Evolutionary conservation across 371 early-diverging fungal genomes (phyloP).

Genomic region (Haplosporangium sp.): DNA sequence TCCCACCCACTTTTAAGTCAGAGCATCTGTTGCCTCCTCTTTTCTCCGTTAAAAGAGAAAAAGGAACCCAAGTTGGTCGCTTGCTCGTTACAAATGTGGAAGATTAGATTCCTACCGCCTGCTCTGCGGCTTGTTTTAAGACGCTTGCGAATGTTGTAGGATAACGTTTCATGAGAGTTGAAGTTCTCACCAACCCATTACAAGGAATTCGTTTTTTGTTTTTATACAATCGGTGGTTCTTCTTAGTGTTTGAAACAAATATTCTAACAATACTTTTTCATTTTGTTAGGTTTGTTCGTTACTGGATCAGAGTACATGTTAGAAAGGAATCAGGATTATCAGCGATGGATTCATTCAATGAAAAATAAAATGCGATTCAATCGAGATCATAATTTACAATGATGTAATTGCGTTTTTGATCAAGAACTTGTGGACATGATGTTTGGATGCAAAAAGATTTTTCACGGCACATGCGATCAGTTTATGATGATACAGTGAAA

Average conservation of each 20-base stretch:
- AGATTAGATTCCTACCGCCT: constrained; percentile 54
- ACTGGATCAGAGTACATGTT: too few species aligned
- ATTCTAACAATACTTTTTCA: constrained; percentile 19
- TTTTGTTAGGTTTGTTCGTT: neutral
- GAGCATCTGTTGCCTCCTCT: constrained; percentile 52
- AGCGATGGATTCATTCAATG: too few species aligned
- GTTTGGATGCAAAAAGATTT: too few species aligned
- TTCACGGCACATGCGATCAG: too few species aligned
- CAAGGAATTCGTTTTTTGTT: neutral
- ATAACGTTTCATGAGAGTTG: constrained; percentile 56
- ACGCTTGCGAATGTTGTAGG: constrained; percentile 55
- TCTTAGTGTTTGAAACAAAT: constrained; percentile 56
- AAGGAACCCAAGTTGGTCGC: constrained; percentile 35
- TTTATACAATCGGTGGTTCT: constrained; percentile 33
- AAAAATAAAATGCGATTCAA: too few species aligned
- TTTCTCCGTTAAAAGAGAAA: neutral
- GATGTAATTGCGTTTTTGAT: too few species aligned
- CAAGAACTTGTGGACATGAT: too few species aligned
- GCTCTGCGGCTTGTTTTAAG: constrained; percentile 56
- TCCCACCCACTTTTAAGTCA: constrained; percentile 56
- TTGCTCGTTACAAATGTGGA: constrained; percentile 59
- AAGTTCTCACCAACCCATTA: constrained; percentile 45
- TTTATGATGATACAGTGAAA: too few species aligned
- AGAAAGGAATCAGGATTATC: too few species aligned
- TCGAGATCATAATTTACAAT: too few species aligned